Conservation (phyloP, 2,329 filamentous ascomycete genomes). For the Rachicladosporium sp. region DNA sequence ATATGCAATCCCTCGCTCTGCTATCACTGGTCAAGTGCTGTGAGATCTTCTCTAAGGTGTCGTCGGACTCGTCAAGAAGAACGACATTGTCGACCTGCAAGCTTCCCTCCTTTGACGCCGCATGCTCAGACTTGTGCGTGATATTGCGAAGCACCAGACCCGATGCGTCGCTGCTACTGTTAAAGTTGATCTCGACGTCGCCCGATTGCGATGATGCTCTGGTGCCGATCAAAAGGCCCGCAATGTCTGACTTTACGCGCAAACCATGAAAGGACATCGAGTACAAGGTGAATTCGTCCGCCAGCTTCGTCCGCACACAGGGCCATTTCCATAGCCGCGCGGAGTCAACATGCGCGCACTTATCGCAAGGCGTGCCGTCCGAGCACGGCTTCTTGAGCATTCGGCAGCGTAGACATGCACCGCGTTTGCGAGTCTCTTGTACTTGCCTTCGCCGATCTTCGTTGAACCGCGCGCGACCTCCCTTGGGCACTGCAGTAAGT, state of each 20-base stretch:
- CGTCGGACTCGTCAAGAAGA: conserved; percentile 25
- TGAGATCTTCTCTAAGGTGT: conserved; percentile 41
- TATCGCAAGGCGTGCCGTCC: conserved; percentile 46
- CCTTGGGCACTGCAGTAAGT: no score
- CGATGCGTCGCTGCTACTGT: no score
- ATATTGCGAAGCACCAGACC: no score
- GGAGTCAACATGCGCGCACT: conserved; percentile 47
- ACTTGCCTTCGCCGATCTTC: conserved; percentile 46
- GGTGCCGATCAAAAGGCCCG: no score
- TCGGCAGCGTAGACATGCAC: conserved; percentile 50
- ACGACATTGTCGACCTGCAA: conserved; percentile 12
- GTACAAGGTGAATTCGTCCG: conserved; percentile 47
- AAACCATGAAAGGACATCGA: conserved; percentile 25
- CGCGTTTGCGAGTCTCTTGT: conserved; percentile 46
- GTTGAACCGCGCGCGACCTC: conserved; percentile 40
- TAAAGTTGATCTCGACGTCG: no score
- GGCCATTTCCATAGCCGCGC: conserved; percentile 49
- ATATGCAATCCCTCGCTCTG: conserved; percentile 24
- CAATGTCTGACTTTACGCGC: no score
- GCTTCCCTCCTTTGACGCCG: no score
- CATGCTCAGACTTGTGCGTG: no score
- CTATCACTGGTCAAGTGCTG: conserved; percentile 31
- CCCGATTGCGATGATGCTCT: no score
- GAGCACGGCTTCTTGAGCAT: conserved; percentile 55
- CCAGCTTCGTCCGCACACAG: conserved; percentile 46